Base-by-base conservation (phyloP, 495 filamentous ascomycete species). In the Penicillium arizonense region DNA sequence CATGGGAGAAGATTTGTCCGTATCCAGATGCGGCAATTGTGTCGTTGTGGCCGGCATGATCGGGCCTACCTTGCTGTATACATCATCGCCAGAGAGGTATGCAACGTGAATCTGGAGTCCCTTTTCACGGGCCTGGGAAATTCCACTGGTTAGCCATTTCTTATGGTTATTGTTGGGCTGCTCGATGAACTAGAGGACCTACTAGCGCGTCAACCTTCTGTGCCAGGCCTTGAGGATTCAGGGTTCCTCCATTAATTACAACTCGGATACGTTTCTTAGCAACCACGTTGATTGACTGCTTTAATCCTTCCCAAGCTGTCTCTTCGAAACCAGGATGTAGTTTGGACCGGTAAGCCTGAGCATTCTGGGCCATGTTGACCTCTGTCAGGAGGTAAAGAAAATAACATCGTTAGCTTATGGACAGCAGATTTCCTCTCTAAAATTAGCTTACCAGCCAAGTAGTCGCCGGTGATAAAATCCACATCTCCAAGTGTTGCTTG, bases 381-480 rank as follows among this genome's bases (percentile, higher is more conserved):
- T 77, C 75, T 74, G n/a, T n/a, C n/a, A n/a, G n/a, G n/a, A n/a
- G n/a, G n/a, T n/a, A n/a, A n/a, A n/a, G n/a, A n/a, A n/a, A n/a
- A n/a, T 18, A 5, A n/a, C 21, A 3, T 10, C 21, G 24, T 38
- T 33, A 37, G 35, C 21, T 7, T 24, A n/a, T n/a, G n/a, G n/a
- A n/a, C n/a, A n/a, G n/a, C n/a, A n/a, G n/a, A n/a, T n/a, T n/a
- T n/a, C 11, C 9, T 34, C 8, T n/a, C 20, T 21, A 20, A 10
- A 24, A 41, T 20, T 26, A 30, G 40, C 51, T 46, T 65, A 67
- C 69, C 78, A 13, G 77, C 76, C 14, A 83, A 71, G 50, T 79
- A 83, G 55, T 83, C 80, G 1, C 80, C 80, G 3, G 76, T 79
- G 23, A 83, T 80, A 28, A 82, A 74, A 47, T 82, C 79, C 18